Conservation (phyloP, 176 grass and related monocot species). For the Dactylis glomerata region DNA sequence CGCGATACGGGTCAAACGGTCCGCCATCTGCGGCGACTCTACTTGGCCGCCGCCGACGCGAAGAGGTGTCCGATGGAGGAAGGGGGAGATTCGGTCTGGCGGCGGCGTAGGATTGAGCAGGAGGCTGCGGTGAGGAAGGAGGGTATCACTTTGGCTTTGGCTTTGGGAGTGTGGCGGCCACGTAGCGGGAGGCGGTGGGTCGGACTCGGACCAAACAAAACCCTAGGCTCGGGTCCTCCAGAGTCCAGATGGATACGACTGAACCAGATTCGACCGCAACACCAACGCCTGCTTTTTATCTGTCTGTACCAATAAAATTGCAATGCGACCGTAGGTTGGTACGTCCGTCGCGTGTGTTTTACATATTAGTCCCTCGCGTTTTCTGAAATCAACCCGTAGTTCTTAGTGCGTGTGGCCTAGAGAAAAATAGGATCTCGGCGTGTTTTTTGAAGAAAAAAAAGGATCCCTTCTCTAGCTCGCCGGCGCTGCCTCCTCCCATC, state of each 20-base stretch:
- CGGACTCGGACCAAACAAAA: constrained; percentile 10
- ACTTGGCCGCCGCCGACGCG: neutral
- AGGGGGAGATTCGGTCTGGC: neutral
- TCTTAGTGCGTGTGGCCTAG: too few species aligned
- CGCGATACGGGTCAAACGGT: constrained; percentile 89
- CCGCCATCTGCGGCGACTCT: constrained; percentile 49
- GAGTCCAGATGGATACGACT: neutral
- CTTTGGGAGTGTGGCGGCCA: constrained; percentile 33
- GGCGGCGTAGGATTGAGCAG: constrained; percentile 23
- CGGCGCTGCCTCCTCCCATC: too few species aligned
- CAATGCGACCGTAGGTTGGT: too few species aligned
- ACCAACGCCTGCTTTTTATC: neutral
- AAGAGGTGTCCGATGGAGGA: neutral
- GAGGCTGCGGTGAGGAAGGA: constrained; percentile 17
- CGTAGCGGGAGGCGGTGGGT: constrained; percentile 6
- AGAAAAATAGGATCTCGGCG: too few species aligned
- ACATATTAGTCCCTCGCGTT: too few species aligned
- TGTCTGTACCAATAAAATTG: too few species aligned
- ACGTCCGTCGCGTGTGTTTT: too few species aligned
- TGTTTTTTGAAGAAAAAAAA: too few species aligned
- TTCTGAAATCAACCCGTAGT: too few species aligned
- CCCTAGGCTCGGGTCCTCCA: constrained; percentile 26
- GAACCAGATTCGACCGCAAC: neutral
- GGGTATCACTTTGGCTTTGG: constrained; percentile 15
- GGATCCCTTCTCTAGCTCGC: too few species aligned